A percentile compares a stretch with the other conserved stretches of the same genome.
Conservation (phyloP, 2,329 filamentous ascomycete species). For the Kalaharituber pfeilii region DNA sequence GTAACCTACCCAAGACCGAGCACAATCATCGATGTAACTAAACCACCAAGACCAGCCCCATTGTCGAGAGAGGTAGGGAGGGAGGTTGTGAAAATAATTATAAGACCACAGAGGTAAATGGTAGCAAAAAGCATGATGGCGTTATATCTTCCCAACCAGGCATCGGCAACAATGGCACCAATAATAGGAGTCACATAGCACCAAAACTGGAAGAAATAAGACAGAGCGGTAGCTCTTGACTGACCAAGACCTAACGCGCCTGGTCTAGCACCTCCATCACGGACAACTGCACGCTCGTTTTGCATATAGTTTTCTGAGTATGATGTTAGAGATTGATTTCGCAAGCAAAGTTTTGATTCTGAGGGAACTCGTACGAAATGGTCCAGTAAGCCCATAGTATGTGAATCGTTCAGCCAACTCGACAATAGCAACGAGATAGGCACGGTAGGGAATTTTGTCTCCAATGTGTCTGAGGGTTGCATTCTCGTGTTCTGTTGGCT, state of each 20-base stretch:
- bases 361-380: slow-evolving; percentile 35
- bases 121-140: slow-evolving; percentile 40
- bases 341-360: slow-evolving; percentile 26
- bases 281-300: slow-evolving; percentile 19
- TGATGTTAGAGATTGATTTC: slow-evolving; percentile 5
- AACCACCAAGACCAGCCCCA: slow-evolving; percentile 37
- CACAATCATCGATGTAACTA: slow-evolving; percentile 40
- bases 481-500: slow-evolving; percentile 38
- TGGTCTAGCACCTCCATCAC: slow-evolving; percentile 27
- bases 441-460: slow-evolving; percentile 38
- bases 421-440: slow-evolving; percentile 40
- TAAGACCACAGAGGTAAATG: slow-evolving; percentile 41
- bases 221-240: slow-evolving; percentile 38
- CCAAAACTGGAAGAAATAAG: slow-evolving; percentile 39
- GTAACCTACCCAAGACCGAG: slow-evolving; percentile 36
- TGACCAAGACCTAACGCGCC: slow-evolving; percentile 40
- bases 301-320: slow-evolving; percentile 22
- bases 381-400: slow-evolving; percentile 38
- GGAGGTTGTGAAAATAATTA: slow-evolving; percentile 39
- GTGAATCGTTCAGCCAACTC: slow-evolving; percentile 43
- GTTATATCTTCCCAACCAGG: slow-evolving; percentile 44
- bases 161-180: slow-evolving; percentile 40
- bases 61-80: slow-evolving; percentile 35
- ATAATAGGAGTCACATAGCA: slow-evolving; percentile 38
- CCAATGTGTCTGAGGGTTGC: slow-evolving; percentile 35